Evolutionary conservation across 495 filamentous ascomycete species (phyloP), one percentile per base, ranked within the genome.

Genomic region (Tuber indicum): DNA sequence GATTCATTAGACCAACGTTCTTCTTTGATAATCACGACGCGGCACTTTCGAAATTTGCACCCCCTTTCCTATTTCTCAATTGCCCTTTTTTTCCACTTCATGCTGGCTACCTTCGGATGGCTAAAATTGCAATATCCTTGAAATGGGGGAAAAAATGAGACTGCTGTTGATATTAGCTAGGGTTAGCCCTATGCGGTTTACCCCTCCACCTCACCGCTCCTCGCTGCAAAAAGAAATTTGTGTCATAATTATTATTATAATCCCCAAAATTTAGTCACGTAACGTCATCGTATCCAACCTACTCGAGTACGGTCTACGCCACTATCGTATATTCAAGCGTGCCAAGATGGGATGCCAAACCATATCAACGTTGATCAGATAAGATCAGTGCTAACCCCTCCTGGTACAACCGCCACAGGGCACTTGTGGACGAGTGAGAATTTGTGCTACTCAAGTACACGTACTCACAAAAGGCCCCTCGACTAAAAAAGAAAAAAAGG

Each of bases 131-230:
- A 36, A 66, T 36, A 32, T 36, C 26, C 14, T 17, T 36, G n/a
- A 62, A 62, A 62, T 19, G 26, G 58, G 14, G 58, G 2, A 17
- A 58, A 58, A 8, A n/a, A 7, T 2, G 26, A 66, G 58, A 36
- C 58, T 66, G 14, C 58, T 17, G 58, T 36, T 66, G 14, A 66
- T 66, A 36, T 36, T 1, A 36, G 26, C 8, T 66, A 26, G 58
- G 58, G 58, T 66, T 66, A 66, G 58, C 58, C 58, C 58, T 66
- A 66, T 66, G 26, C 58, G 7, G 17, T 66, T 66, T 66, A 66
- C 58, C 58, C 58, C 58, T 66, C 58, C 26, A 66, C 14, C 14
- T 26, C 58, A 66, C 58, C 26, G 16, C 58, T 66, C 58, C 14
- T 16, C 14, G 14, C 26, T 66, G 4, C 58, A 36, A 66, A 66